Percentiles rank a stretch among this genome's conserved stretches.
phyloP scores from a whole-genome alignment of 2,329 filamentous ascomycete genomes.

The Clathrospora elynae region DNA sequence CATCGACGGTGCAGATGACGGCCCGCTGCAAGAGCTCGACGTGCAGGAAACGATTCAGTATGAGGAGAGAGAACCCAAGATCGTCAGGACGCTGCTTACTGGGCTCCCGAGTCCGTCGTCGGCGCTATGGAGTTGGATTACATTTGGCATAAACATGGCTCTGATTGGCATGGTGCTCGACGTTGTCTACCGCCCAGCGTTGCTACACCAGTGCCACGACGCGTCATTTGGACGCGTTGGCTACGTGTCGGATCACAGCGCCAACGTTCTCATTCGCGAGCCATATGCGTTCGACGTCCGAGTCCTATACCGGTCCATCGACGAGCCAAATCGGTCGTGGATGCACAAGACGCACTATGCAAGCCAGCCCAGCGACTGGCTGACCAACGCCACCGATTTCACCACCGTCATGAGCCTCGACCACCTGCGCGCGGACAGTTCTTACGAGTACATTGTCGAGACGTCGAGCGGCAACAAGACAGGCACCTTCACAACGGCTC shows the following conservation, averaged over 20 bases:
- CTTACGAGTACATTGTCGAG: slow-evolving; percentile 77
- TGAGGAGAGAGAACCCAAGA: slow-evolving; percentile 61
- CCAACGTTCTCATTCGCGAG: slow-evolving; percentile 83
- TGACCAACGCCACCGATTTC: slow-evolving; percentile 80
- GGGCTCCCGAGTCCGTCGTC: slow-evolving; percentile 78
- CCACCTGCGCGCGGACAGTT: slow-evolving; percentile 69
- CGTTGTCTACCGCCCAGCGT: slow-evolving; percentile 73
- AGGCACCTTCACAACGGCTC: slow-evolving; percentile 80
- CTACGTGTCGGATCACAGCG: slow-evolving; percentile 79
- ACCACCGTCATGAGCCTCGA: slow-evolving; percentile 73
- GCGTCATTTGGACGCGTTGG: slow-evolving; percentile 86
- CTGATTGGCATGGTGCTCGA: slow-evolving; percentile 75
- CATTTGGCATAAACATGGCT: slow-evolving; percentile 72
- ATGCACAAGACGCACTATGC: slow-evolving; percentile 38
- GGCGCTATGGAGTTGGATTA: slow-evolving; percentile 66
- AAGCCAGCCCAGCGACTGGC: slow-evolving; percentile 51
- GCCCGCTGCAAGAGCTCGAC: slow-evolving; percentile 55
- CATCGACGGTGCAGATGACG: slow-evolving; percentile 49
- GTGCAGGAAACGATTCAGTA: slow-evolving; percentile 67
- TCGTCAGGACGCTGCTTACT: slow-evolving; percentile 70
- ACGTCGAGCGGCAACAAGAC: slow-evolving; percentile 77
- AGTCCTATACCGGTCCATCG: slow-evolving; percentile 40
- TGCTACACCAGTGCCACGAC: slow-evolving; percentile 72
- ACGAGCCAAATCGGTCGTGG: slow-evolving; percentile 36
- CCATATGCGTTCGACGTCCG: slow-evolving; percentile 72